phyloP scores from a whole-genome alignment of 2,329 filamentous ascomycete genomes.

The Fusarium equiseti region DNA sequence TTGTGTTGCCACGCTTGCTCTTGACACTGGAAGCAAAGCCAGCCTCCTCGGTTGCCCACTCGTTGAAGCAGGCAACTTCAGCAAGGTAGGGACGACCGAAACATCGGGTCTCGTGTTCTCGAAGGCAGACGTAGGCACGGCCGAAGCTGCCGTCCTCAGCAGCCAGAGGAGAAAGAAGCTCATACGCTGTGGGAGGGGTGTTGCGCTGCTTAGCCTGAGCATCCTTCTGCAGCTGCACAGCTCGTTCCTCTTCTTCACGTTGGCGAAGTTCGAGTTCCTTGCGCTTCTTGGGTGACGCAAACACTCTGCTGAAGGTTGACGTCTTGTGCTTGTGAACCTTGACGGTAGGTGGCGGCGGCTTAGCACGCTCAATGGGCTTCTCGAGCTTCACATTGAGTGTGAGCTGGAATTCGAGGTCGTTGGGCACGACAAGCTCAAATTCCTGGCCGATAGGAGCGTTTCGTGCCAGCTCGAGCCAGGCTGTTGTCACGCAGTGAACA shows the following conservation, averaged over 20 bases:
- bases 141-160: slow-evolving; percentile 94
- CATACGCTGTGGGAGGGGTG: slow-evolving; percentile 80
- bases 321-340: slow-evolving; percentile 80
- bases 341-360: slow-evolving; percentile 65
- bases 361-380: slow-evolving; percentile 73
- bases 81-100: slow-evolving; percentile 90
- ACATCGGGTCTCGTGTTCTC: slow-evolving; percentile 89
- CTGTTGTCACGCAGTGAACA: slow-evolving; percentile 95
- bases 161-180: slow-evolving; percentile 86
- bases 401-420: slow-evolving; percentile 98
- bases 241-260: slow-evolving; percentile 83
- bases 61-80: slow-evolving; percentile 96
- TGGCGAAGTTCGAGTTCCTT: slow-evolving; percentile 91
- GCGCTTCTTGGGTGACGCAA: slow-evolving; percentile 95
- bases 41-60: slow-evolving; percentile 93
- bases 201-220: slow-evolving; percentile 72
- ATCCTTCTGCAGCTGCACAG: slow-evolving; percentile 72
- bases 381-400: slow-evolving; percentile 96
- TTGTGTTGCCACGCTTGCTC: slow-evolving; percentile 84
- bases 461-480: slow-evolving; percentile 91
- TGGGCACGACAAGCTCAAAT: slow-evolving; percentile 96
- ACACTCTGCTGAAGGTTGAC: slow-evolving; percentile 90
- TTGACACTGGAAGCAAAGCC: slow-evolving; percentile 86
- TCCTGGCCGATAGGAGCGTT: slow-evolving; percentile 97
- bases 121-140: slow-evolving; percentile 91